phyloP scores from a whole-genome alignment of 441 rosid species.

The Eugenia klotzschiana region DNA sequence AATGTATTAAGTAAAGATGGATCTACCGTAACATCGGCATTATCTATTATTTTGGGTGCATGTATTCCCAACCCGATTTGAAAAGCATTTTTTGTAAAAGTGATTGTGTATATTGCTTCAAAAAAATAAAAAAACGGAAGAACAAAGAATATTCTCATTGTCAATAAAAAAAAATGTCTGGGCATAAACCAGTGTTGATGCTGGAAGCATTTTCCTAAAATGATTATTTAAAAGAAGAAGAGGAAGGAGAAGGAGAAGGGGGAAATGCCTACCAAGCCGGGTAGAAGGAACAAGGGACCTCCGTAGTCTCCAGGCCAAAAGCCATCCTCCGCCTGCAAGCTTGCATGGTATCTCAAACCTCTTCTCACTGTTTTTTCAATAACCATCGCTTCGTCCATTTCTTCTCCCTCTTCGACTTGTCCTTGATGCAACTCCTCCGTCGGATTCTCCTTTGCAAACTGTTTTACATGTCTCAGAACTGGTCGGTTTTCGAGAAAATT shows the following conservation, averaged over 20 bases:
- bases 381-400: neutral
- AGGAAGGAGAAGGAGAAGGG: neutral
- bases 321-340: constrained; percentile 31
- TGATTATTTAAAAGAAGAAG: neutral
- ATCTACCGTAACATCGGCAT: neutral
- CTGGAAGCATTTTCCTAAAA: neutral
- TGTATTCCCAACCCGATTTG: neutral
- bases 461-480: neutral
- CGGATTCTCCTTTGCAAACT: neutral
- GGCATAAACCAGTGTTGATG: neutral
- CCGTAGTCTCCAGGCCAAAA: constrained; percentile 52
- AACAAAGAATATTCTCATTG: neutral
- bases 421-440: neutral
- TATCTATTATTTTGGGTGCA: neutral
- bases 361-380: neutral
- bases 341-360: constrained; percentile 24
- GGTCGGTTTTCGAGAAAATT: neutral
- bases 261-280: constrained; percentile 18
- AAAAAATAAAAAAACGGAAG: neutral
- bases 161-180: neutral
- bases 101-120: neutral
- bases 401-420: neutral
- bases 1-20: too few relatives aligned
- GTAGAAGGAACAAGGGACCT: constrained; percentile 41
- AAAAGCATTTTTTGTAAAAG: neutral